Evolutionary conservation across 1,284 basidiomycete species (phyloP).

Genomic region (Leccinum fallax): DNA sequence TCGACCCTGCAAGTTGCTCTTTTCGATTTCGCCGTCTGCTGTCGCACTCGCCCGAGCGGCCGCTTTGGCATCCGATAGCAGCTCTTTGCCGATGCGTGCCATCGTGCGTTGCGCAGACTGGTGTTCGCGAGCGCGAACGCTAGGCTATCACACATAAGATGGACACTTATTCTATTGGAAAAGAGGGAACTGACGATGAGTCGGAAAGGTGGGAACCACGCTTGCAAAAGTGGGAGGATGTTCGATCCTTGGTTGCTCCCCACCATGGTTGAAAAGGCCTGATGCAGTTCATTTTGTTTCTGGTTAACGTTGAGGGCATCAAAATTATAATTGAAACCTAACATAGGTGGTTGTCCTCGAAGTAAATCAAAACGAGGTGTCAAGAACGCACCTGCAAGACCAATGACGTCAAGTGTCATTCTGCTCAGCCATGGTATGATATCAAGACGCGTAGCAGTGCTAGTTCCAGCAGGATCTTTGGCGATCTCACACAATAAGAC

Average conservation of each 20-base stretch:
- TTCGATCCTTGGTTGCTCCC: slow-evolving; percentile 25
- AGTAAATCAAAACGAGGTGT: not conserved
- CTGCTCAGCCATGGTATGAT: slow-evolving; percentile 56
- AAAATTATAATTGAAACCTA: slow-evolving; percentile 72
- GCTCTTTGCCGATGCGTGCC: not conserved
- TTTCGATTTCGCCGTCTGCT: not conserved
- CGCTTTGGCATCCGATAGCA: slow-evolving; percentile 3
- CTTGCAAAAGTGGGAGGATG: slow-evolving; percentile 38
- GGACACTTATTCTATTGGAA: no score
- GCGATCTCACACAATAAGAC: slow-evolving; percentile 41
- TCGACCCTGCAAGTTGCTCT: not conserved
- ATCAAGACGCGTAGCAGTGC: slow-evolving; percentile 40
- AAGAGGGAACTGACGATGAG: slow-evolving; percentile 38
- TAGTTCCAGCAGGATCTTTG: slow-evolving; percentile 23
- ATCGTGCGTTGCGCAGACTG: not conserved
- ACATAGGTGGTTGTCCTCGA: not conserved
- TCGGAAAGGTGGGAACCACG: slow-evolving; percentile 43
- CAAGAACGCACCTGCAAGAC: slow-evolving; percentile 38
- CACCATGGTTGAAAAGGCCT: slow-evolving; percentile 50
- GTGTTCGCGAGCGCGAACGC: not conserved
- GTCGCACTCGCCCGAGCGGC: not conserved
- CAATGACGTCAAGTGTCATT: slow-evolving; percentile 70
- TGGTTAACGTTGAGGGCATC: slow-evolving; percentile 44
- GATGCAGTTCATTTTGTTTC: slow-evolving; percentile 48
- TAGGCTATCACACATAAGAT: not conserved